Conservation (phyloP, 2,329 filamentous ascomycete genomes). For the Ceratocystis colombiana region DNA sequence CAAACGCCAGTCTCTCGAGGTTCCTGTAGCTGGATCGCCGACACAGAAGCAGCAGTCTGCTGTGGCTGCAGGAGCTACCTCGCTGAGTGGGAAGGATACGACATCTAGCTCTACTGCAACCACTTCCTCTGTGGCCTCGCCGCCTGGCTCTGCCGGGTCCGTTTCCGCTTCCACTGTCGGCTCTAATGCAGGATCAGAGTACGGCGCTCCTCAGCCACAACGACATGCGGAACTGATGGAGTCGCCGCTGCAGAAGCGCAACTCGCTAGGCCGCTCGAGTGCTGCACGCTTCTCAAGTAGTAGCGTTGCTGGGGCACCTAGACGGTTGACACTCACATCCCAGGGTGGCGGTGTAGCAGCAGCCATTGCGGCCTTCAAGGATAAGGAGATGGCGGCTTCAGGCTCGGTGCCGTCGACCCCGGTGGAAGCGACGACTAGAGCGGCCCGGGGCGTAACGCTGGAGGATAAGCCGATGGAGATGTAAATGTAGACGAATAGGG, state of each 20-base stretch:
- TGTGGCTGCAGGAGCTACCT: slow-evolving; percentile 26
- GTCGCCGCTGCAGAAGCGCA: slow-evolving; percentile 48
- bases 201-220: slow-evolving; percentile 16
- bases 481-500: slow-evolving; percentile 30
- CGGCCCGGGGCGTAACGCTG: slow-evolving; percentile 36
- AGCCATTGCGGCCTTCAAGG: slow-evolving; percentile 24
- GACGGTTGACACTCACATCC: slow-evolving; percentile 32
- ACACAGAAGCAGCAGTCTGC: slow-evolving; percentile 26
- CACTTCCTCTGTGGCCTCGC: slow-evolving; percentile 24
- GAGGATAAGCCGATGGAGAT: slow-evolving; percentile 46
- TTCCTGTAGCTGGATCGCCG: slow-evolving; percentile 47
- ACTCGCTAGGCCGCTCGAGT: slow-evolving; percentile 48
- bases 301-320: slow-evolving; percentile 34
- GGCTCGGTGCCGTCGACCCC: neutral
- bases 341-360: slow-evolving; percentile 28
- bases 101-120: slow-evolving; percentile 25
- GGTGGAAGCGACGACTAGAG: slow-evolving; percentile 28
- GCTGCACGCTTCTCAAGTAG: slow-evolving; percentile 44
- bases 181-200: slow-evolving; percentile 11
- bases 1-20: slow-evolving; percentile 66
- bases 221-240: slow-evolving; percentile 27
- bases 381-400: slow-evolving; percentile 21
- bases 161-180: slow-evolving; percentile 5
- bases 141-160: slow-evolving; percentile 15
- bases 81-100: slow-evolving; percentile 27